A percentile compares a stretch with the other conserved stretches of the same genome.
These are phyloP conservation scores for Ceratobasidium sp. DNA, from an alignment of 1,284 basidiomycete genomes.

Conservation along the genomic window DNA sequence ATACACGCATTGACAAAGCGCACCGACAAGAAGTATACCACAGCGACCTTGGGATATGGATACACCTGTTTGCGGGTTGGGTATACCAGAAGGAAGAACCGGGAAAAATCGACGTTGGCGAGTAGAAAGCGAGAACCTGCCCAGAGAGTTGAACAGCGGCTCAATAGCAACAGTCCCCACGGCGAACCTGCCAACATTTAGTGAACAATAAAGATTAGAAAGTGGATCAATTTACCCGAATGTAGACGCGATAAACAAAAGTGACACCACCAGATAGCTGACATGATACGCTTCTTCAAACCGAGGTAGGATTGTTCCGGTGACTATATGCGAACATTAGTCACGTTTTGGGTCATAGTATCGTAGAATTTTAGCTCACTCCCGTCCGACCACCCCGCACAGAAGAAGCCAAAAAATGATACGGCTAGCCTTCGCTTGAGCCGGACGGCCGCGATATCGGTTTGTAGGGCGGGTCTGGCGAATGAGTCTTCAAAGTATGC, in stretches of 20 bases:
- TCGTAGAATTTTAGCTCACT: conserved; percentile 52
- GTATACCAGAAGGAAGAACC: not conserved
- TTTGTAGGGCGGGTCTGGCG: conserved; percentile 3
- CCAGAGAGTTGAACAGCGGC: conserved; percentile 54
- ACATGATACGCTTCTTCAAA: conserved; percentile 60
- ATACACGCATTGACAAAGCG: conserved; percentile 55
- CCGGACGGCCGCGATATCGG: not conserved
- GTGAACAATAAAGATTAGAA: no score
- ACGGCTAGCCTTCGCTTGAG: conserved; percentile 24
- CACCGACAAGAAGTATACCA: conserved; percentile 52
- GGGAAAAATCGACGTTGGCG: conserved; percentile 45
- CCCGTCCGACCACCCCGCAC: conserved; percentile 63
- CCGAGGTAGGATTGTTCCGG: conserved; percentile 51
- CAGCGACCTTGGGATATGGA: conserved; percentile 58
- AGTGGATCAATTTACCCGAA: conserved; percentile 60
- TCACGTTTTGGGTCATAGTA: not conserved
- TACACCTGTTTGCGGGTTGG: conserved; percentile 45
- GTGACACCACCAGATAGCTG: conserved; percentile 59
- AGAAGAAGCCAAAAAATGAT: conserved; percentile 38
- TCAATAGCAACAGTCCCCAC: conserved; percentile 59
- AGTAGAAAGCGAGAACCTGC: conserved; percentile 50
- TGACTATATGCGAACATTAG: conserved; percentile 45
- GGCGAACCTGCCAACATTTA: conserved; percentile 55
- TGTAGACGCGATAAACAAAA: conserved; percentile 60
- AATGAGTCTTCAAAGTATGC: not conserved